Percentiles rank a stretch among this genome's conserved stretches.
These are phyloP conservation scores for Mallotus nudiflorus DNA, from an alignment of 345 rosid genomes.

Conservation along the genomic window DNA sequence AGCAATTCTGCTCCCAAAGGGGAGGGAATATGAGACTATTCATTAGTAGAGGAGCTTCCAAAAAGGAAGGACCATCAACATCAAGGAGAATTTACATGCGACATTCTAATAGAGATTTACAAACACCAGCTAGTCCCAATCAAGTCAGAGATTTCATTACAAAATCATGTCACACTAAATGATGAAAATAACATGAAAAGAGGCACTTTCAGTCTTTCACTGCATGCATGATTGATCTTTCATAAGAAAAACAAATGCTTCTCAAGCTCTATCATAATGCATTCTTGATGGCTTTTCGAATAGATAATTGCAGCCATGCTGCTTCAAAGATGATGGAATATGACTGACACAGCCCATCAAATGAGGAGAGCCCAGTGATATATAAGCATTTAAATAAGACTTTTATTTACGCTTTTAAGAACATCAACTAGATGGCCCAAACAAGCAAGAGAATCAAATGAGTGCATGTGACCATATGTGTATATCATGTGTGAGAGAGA, in stretches of 20 bases:
- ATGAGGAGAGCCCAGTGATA: not conserved
- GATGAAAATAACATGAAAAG: too few relatives aligned
- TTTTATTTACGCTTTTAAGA: not conserved
- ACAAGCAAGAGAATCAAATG: not conserved
- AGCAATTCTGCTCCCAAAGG: slow-evolving; percentile 2
- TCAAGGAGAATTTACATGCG: not conserved
- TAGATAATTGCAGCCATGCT: not conserved
- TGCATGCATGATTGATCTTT: too few relatives aligned
- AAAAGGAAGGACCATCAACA: not conserved
- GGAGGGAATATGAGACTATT: not conserved
- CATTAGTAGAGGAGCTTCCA: not conserved
- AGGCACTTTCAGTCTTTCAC: too few relatives aligned
- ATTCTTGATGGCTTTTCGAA: not conserved
- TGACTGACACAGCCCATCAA: not conserved
- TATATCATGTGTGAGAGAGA: not conserved
- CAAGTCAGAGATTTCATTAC: too few relatives aligned
- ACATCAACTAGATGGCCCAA: not conserved
- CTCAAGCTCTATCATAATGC: not conserved
- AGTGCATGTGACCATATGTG: not conserved
- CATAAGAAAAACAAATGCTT: not conserved
- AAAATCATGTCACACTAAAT: too few relatives aligned
- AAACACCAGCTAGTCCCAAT: too few relatives aligned
- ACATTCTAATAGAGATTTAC: not conserved
- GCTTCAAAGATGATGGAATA: not conserved
- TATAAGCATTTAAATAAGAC: not conserved